Evolutionary conservation across 257 asterid genomes (phyloP).

Genomic region (Ilex asprella): DNA sequence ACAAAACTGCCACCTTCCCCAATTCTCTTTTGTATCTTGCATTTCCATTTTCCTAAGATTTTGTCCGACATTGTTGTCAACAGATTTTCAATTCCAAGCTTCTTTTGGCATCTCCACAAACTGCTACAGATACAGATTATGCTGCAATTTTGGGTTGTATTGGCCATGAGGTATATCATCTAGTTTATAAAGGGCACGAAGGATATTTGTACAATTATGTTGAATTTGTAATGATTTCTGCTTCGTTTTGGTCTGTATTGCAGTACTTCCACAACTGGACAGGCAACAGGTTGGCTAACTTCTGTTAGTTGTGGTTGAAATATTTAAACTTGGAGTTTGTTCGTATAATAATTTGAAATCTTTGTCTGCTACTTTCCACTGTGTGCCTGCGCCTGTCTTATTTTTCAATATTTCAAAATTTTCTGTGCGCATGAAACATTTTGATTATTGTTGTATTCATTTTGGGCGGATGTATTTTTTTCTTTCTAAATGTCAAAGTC

Average conservation of each 20-base stretch:
- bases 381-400: neutral
- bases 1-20: too few relatives aligned
- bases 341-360: slow-evolving; percentile 7
- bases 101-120: slow-evolving; percentile 94
- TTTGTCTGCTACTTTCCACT: neutral
- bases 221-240: slow-evolving; percentile 2
- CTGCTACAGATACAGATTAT: slow-evolving; percentile 92
- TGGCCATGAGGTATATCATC: slow-evolving; percentile 76
- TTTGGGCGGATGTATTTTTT: neutral
- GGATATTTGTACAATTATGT: neutral
- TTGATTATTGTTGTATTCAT: neutral
- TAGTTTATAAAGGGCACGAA: neutral
- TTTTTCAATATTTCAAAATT: neutral
- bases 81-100: slow-evolving; percentile 95
- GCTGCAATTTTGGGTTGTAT: slow-evolving; percentile 95
- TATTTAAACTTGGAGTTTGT: slow-evolving; percentile 1
- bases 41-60: slow-evolving; percentile 1
- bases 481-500: slow-evolving; percentile 2
- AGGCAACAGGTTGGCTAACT: slow-evolving; percentile 71
- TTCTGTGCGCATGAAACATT: too few relatives aligned
- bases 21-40: neutral
- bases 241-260: slow-evolving; percentile 24
- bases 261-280: slow-evolving; percentile 99
- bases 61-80: slow-evolving; percentile 13
- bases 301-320: slow-evolving; percentile 6